A percentile compares a stretch with the other conserved stretches of the same genome.
Conservation (phyloP, 352 stramenopile species). For the Thalassiosira exigua region DNA sequence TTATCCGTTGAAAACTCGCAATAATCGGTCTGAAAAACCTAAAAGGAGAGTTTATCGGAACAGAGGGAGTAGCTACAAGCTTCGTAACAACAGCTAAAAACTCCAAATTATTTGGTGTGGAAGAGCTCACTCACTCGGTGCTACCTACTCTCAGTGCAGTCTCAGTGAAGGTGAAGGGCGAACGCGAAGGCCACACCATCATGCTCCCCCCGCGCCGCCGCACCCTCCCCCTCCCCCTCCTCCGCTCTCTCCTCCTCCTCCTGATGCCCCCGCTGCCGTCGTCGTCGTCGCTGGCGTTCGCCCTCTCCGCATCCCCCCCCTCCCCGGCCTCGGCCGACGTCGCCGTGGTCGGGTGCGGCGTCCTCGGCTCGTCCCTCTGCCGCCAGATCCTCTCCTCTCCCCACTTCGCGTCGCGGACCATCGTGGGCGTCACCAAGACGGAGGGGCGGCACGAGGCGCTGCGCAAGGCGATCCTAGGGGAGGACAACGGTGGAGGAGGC, state of each 20-base stretch:
- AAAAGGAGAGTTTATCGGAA: too few relatives aligned
- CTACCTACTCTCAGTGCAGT: too few relatives aligned
- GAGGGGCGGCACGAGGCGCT: slow-evolving; percentile 67
- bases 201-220: not conserved
- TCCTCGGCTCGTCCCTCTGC: slow-evolving; percentile 80
- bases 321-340: slow-evolving; percentile 15
- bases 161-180: too few relatives aligned
- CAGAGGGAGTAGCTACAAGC: too few relatives aligned
- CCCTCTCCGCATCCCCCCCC: slow-evolving; percentile 11
- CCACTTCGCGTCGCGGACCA: slow-evolving; percentile 44
- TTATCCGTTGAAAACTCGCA: too few relatives aligned
- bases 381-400: slow-evolving; percentile 64
- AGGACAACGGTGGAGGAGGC: not conserved
- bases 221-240: too few relatives aligned
- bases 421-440: slow-evolving; percentile 79
- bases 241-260: slow-evolving; percentile 3
- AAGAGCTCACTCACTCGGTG: too few relatives aligned
- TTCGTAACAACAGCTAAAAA: too few relatives aligned
- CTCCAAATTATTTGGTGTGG: too few relatives aligned
- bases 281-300: not conserved
- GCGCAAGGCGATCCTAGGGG: slow-evolving; percentile 35
- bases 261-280: not conserved
- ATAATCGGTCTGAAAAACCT: too few relatives aligned
- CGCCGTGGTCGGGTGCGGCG: slow-evolving; percentile 76
- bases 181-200: too few relatives aligned